Base-by-base conservation (phyloP, 129 eudicot genomes). In the Apium graveolens region DNA sequence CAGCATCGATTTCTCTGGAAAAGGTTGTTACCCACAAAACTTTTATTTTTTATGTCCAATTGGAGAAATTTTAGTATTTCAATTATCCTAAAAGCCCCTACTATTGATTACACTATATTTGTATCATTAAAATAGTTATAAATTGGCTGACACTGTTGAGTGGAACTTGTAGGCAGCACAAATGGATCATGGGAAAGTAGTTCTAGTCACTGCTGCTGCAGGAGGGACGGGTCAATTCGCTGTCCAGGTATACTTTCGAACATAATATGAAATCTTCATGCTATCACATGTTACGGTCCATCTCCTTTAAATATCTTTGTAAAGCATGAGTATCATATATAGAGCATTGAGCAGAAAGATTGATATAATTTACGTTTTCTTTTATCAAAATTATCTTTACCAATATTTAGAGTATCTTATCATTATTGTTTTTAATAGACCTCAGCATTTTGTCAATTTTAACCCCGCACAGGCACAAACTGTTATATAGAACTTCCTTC, bases 211-310 rank as follows among this genome's bases (percentile, higher is more conserved):
- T 46, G 98, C 98, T 60, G 98, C 98, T 76, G 98, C 98, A 70
- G 98, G 98, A 49, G 98, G 97, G 79, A 95, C 98, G 0, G 98
- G 98, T 71, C 98, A 95, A 78, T 95, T 95, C 83, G 98, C 96
- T 21, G 97, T 95, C 84, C 98, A 95, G 97, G 98, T 95, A 85
- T 42, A 31, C 73, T 78, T 70, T 37, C 70, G 13, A 35, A 48
- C 24, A 11, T 49, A 34, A 57, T 74, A n/a, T 43, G n/a, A 37
- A 8, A 18, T 37, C 24, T 51, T 73, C 29, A 34, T 72, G 78
- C 44, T 44, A 68, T 12, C 29, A n/a, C 45, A 34, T 72, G 37
- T 53, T 21, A 45, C 2, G 43, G 18, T 77, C 72, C 32, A 21
- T 20, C 9, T 41, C 16, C 41, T 11, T 42, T 70, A 18, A 27